Evolutionary conservation across 1,284 basidiomycete genomes (phyloP), one percentile per base, ranked within the genome.

Genomic region (Lentinula novae-zelandiae): DNA sequence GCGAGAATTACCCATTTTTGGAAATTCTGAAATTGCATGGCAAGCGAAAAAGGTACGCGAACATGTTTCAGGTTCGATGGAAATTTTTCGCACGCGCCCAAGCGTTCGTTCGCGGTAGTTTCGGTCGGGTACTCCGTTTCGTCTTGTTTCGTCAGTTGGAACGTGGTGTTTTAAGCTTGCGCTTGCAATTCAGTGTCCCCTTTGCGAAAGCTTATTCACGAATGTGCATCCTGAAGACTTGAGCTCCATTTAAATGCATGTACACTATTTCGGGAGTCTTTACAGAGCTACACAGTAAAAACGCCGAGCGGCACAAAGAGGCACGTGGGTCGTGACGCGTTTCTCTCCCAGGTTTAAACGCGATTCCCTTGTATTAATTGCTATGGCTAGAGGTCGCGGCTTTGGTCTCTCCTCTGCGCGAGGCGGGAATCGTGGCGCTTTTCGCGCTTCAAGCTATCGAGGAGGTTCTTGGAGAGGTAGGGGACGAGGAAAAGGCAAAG

Each of bases 401-500:
- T 68, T 70, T 56, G 67, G 67, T 17, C 64, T 67, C 22, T 67
- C 66, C 1, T 64, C 68, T 51, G 51, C 58, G 12, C 57, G 65
- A 22, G 63, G 65, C n/a, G 63, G 65, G 22, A 49, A 40, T 51
- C 76, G 84, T 36, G 80, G 82, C 20, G 71, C 70, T 31, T 79
- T 75, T 68, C 71, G 77, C 60, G 44, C 17, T 27, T 75, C 74
- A 40, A 73, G 78, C 27, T 76, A 73, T 31, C 81, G 82, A 68
- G 74, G 78, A 46, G 42, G 40, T 34, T 56, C 54, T 46, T 56
- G 54, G 54, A 76, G 82, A 5, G 80, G 78, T 62, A 75, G 85
- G 56, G 82, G 84, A 34, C 76, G 84, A 67, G 86, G 87, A 61
- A 75, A 78, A 53, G 75, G 77, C 38, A 75, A 76, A 58, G 74